Evolutionary conservation across 768 basidiomycete genomes (phyloP), one percentile per base, ranked within the genome.

Genomic region (Termitomyces heimii): DNA sequence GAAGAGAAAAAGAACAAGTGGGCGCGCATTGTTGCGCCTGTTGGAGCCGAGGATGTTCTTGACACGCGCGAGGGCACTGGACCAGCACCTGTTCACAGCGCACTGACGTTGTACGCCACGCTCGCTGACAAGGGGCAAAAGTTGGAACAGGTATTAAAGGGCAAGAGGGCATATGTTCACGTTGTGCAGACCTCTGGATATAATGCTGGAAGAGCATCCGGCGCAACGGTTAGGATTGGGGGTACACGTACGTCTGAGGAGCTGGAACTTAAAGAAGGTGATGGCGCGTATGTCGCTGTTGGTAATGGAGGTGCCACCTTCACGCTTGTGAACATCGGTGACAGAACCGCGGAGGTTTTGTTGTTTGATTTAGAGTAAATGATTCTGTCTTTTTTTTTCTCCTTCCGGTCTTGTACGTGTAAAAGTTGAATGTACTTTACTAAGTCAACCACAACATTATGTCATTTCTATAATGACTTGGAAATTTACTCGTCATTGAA

Each of bases 111-210:
- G 66, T 91, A 84, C 65, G 89, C 94, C 5, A 83, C 90, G 0
- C 67, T 97, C 39, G 72, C 95, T n/a, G 76, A 82, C 0, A 75
- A 80, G 0, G 79, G 78, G 2, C 75, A 76, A 54, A 78, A 75
- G 12, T 64, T 94, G 53, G 69, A 75, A 57, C 81, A 86, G 65
- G 70, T 66, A 9, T 74, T 94, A 44, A 69, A 70, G 29, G 75
- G 73, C 2, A 73, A 66, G 65, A 89, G 90, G 65, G 88, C 82
- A 3, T 96, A 95, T 67, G 71, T 96, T 22, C 96, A 98, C 62
- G 80, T 94, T 47, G 78, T 94, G 50, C 94, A 96, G 75, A 88
- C 80, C 5, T 85, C 85, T 28, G 94, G 93, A 3, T 96, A 90
- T 70, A 88, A 90, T 60, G 65, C 79, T 0, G 76, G 78, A 1